Base-by-base conservation (phyloP, 306 rosid species). In the Trifolium fragiferum region DNA sequence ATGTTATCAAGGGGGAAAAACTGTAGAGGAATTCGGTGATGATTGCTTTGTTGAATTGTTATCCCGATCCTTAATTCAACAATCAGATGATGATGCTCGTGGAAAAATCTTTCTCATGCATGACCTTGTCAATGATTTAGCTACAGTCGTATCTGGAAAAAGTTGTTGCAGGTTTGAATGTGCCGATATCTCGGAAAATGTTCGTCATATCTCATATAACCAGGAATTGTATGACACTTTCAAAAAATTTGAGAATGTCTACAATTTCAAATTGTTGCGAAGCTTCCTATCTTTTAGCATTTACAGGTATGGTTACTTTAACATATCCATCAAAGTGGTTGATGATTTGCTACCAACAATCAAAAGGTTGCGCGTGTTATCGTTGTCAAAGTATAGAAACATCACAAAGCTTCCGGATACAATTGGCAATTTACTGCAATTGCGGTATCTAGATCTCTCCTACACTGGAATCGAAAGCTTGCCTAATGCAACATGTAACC, bases 171-270 rank as follows among this genome's bases (percentile, higher is more conserved):
- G 67, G 44, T 19, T 14, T 32, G 67, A 61, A n/a, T 61, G 7
- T 32, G 67, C 51, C 11, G 13, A 5, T 0, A 35, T 16, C 47
- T 35, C 27, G 9, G 4, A 16, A 16, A 16, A 9, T 70, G 67
- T 65, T 27, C 75, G 73, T 2, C 85, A 86, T 66, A 35, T 78
- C 7, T 80, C 80, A 9, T 74, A 44, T 27, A n/a, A 8, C 2
- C 19, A 14, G 32, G 20, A 71, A 16, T 0, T 0, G 0, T 63
- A 18, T 25, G 86, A 75, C 19, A 7, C 7, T 19, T 41, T 1
- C 30, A 37, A 44, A 0, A 78, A 55, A 8, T 70, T 75, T 30
- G 53, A 70, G 37, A 8, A 2, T 4, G 2, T 43, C 15, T n/a
- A 5, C 16, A 0, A 9, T 5, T 21, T 33, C 4, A 61, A 38